phyloP scores from a whole-genome alignment of 164 flowering plant genomes.

The Protea cynaroides region DNA sequence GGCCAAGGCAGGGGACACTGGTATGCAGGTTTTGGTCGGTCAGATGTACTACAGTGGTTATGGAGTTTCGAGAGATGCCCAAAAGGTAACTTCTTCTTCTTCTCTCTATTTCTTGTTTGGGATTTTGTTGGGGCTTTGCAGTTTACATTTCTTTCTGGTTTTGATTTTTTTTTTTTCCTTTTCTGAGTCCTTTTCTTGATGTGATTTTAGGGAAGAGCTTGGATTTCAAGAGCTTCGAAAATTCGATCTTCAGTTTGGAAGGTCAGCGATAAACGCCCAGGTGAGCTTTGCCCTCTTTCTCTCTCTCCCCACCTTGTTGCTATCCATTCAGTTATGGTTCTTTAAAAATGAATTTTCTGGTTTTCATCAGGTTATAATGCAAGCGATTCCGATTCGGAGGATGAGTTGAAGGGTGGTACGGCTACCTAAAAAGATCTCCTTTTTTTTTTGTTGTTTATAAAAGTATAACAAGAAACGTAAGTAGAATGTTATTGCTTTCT shows the following conservation, averaged over 20 bases:
- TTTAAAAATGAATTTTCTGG: background rate
- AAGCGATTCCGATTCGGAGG: slow-evolving; percentile 66
- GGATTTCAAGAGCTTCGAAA: slow-evolving; percentile 75
- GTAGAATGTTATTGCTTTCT: slow-evolving; percentile 4
- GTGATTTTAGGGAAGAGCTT: slow-evolving; percentile 51
- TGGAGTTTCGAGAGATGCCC: slow-evolving; percentile 61
- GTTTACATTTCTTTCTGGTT: background rate
- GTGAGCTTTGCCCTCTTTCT: slow-evolving; percentile 18
- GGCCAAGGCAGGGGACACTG: slow-evolving; percentile 70
- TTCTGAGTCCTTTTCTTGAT: background rate
- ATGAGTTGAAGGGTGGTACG: slow-evolving; percentile 35
- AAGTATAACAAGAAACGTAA: slow-evolving; percentile 13
- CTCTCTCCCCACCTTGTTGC: background rate
- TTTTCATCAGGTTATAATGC: slow-evolving; percentile 57
- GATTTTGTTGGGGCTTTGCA: background rate
- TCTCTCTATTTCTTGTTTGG: background rate
- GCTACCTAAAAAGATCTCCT: slow-evolving; percentile 11
- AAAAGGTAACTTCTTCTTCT: slow-evolving; percentile 40
- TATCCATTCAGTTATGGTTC: background rate
- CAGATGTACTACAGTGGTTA: slow-evolving; percentile 93
- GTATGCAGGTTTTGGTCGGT: slow-evolving; percentile 86
- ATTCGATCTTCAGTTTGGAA: slow-evolving; percentile 68
- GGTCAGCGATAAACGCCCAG: slow-evolving; percentile 73
- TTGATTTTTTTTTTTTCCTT: background rate
- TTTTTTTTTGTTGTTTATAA: background rate